Evolutionary conservation across 2,329 filamentous ascomycete species (phyloP).

Genomic region (Cladosporium sp.): DNA sequence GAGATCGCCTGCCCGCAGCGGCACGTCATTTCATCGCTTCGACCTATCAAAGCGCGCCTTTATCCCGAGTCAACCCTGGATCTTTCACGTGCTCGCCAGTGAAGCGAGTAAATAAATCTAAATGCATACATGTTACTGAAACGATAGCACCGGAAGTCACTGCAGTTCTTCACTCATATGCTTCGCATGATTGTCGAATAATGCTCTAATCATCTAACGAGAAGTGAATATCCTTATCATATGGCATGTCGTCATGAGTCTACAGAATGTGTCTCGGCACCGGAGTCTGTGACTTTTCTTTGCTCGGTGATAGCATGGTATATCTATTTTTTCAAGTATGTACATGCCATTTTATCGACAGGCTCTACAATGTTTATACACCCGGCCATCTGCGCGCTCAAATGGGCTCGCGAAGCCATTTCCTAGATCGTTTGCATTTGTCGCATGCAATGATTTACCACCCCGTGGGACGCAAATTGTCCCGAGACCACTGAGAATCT

Average conservation of each 20-base stretch:
- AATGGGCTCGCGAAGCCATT: not conserved
- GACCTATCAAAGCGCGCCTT: not conserved
- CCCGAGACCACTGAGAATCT: not conserved
- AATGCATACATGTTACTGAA: not conserved
- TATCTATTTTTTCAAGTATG: not conserved
- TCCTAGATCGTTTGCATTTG: not conserved
- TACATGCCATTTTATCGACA: not conserved
- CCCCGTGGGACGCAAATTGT: not conserved
- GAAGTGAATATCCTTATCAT: not conserved
- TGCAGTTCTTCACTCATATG: not conserved
- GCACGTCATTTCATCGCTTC: not conserved
- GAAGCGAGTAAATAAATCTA: not conserved
- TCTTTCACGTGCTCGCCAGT: slow-evolving; percentile 1
- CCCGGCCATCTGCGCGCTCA: not conserved
- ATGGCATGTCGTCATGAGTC: not conserved
- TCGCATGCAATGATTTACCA: not conserved
- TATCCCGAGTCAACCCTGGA: not conserved
- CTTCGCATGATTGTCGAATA: not conserved
- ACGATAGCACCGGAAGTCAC: not conserved
- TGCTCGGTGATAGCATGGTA: not conserved
- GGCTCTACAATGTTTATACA: not conserved
- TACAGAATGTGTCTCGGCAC: not conserved
- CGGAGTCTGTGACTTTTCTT: not conserved
- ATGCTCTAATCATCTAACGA: not conserved
- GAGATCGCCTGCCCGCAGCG: not conserved